Evolutionary conservation across 2,329 filamentous ascomycete genomes (phyloP), one percentile per base, ranked within the genome.

Genomic region (Myriosclerotinia curreyana): DNA sequence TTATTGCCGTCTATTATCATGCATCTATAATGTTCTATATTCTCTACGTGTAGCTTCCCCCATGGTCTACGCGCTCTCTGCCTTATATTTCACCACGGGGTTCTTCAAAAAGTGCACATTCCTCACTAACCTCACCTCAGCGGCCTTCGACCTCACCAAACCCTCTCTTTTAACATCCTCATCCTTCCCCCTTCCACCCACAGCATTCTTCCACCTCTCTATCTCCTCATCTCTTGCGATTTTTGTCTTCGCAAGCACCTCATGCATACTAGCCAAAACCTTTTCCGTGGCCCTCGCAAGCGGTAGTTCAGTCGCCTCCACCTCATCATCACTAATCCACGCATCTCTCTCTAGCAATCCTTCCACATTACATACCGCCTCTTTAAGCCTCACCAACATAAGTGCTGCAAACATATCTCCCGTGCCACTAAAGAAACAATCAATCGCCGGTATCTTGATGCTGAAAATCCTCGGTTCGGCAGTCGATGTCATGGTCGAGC

Each of bases 331-430:
- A 66, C 88, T 92, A 55, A 90, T 79, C 95, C 95, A 99, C 66
- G 86, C 86, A 7, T 79, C 76, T 2, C 77, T 83, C 9, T 79
- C 74, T 20, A 80, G 76, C 5, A 96, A 77, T 3, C 74, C 75
- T 22, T 73, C 67, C 1, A 64, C 78, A 3, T 77, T 77, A 60
- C 79, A 77, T 1, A 91, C 89, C 34, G 91, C 92, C 79, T 98
- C 91, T 65, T 94, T 88, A 73, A 99, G 86, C 38, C 94, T 87
- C 49, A 91, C 91, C 1, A 96, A 86, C 74, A 92, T 92, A 53
- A 99, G 82, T 9, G 94, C 94, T 38, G 92, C 94, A 74, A 99
- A 98, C 94, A 99, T 97, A 79, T 99, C 95, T 54, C 95, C 95
- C 0, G 96, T 98, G 49, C 95, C 95, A 71, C 90, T 92, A 78